phyloP scores from a whole-genome alignment of 805 yeast genomes.

The Saturnispora quitensis region DNA sequence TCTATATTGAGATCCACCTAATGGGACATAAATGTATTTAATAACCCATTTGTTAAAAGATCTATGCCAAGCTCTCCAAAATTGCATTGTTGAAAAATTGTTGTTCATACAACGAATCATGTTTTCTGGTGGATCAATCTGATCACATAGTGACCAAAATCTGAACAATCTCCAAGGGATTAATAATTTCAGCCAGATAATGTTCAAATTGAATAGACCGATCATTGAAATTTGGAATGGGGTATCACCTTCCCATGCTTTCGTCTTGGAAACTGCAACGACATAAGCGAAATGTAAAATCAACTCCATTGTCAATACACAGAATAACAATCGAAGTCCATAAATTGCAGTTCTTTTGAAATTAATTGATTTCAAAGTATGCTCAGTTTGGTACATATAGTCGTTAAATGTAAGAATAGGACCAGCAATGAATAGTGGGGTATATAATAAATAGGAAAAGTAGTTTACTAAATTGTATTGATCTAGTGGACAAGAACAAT shows the following conservation, averaged over 20 bases:
- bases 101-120: conserved; percentile 95
- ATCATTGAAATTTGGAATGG: conserved; percentile 94
- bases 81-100: conserved; percentile 86
- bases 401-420: conserved; percentile 93
- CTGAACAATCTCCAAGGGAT: conserved; percentile 96
- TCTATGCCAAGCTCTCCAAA: conserved; percentile 99
- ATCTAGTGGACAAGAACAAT: conserved; percentile 47
- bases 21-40: conserved; percentile 81
- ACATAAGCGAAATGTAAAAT: conserved; percentile 83
- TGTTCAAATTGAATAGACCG: conserved; percentile 79
- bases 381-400: conserved; percentile 62
- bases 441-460: conserved; percentile 67
- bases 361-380: conserved; percentile 52
- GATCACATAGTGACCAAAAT: conserved; percentile 87
- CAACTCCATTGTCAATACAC: conserved; percentile 83
- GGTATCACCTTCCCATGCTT: conserved; percentile 82
- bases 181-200: conserved; percentile 86
- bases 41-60: conserved; percentile 86
- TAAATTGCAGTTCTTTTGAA: conserved; percentile 46
- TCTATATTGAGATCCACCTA: conserved; percentile 74
- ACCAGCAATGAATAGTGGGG: conserved; percentile 92
- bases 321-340: conserved; percentile 57
- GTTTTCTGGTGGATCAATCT: conserved; percentile 94
- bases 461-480: conserved; percentile 62
- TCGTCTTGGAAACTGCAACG: conserved; percentile 81